Percentiles rank a stretch among this genome's conserved stretches.
Evolutionary conservation across 768 basidiomycete genomes (phyloP).

Genomic region (Podaxis sp.): DNA sequence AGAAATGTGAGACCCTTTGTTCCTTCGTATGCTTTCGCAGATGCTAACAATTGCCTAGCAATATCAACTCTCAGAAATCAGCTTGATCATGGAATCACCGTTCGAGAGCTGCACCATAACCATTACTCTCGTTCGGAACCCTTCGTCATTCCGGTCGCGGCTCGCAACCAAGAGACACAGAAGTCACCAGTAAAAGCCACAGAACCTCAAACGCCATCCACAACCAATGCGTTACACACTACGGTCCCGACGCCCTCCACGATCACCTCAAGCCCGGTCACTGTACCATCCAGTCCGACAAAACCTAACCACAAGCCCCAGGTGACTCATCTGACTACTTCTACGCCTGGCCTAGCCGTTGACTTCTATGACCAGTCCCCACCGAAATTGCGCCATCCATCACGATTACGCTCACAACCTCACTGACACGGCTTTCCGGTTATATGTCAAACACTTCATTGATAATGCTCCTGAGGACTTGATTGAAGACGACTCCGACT

Average conservation of each 20-base stretch:
- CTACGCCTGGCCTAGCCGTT: background rate
- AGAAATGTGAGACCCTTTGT: constrained; percentile 40
- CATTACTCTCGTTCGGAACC: constrained; percentile 49
- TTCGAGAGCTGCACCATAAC: constrained; percentile 51
- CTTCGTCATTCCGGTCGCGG: constrained; percentile 46
- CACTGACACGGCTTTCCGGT: constrained; percentile 68
- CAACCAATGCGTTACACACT: constrained; percentile 14
- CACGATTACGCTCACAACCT: constrained; percentile 67
- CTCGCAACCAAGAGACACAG: constrained; percentile 1
- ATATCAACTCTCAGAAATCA: constrained; percentile 49
- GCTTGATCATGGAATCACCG: constrained; percentile 52
- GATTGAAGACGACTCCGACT: constrained; percentile 10
- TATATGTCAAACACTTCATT: constrained; percentile 82
- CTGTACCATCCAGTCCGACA: constrained; percentile 27
- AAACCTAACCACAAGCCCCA: constrained; percentile 21
- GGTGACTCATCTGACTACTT: constrained; percentile 5
- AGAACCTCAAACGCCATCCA: constrained; percentile 8
- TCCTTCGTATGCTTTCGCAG: background rate
- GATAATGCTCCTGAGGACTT: constrained; percentile 44
- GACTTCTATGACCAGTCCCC: constrained; percentile 27
- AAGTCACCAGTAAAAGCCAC: background rate
- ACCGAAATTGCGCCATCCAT: constrained; percentile 69
- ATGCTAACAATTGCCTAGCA: constrained; percentile 29
- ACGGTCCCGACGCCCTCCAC: constrained; percentile 20
- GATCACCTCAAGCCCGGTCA: constrained; percentile 24